Conservation (phyloP, 2,329 filamentous ascomycete genomes). For the Colletotrichum kahawae region DNA sequence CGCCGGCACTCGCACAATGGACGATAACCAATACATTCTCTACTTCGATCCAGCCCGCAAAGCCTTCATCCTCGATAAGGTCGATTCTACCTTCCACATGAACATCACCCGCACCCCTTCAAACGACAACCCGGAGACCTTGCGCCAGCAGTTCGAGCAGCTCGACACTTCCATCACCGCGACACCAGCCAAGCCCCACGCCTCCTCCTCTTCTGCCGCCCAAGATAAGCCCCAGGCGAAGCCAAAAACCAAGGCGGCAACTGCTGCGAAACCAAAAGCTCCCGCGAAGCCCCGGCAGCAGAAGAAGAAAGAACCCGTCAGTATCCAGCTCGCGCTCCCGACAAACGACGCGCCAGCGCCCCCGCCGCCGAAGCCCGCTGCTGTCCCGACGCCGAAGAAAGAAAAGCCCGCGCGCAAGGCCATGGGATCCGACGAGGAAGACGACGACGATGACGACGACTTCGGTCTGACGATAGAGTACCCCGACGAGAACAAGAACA, state of each 20-base stretch:
- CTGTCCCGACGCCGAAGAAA: conserved; percentile 23
- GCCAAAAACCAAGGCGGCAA: conserved; percentile 20
- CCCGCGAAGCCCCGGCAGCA: conserved; percentile 31
- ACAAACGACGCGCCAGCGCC: conserved; percentile 24
- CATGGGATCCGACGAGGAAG: conserved; percentile 53
- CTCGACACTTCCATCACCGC: conserved; percentile 47
- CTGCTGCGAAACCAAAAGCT: conserved; percentile 20
- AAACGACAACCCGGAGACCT: conserved; percentile 65
- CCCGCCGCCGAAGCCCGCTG: conserved; percentile 21
- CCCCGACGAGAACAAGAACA: conserved; percentile 48
- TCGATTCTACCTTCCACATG: conserved; percentile 86
- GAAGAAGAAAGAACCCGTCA: conserved; percentile 43
- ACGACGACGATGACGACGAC: conserved; percentile 62
- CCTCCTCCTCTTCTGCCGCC: conserved; percentile 10
- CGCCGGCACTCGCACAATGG: conserved; percentile 61
- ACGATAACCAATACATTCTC: conserved; percentile 67
- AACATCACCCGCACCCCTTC: conserved; percentile 76
- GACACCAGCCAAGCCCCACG: conserved; percentile 27
- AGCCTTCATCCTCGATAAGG: conserved; percentile 80
- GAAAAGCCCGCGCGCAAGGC: conserved; percentile 34
- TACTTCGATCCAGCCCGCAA: conserved; percentile 78
- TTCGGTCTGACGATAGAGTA: conserved; percentile 65
- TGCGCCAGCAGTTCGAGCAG: conserved; percentile 72
- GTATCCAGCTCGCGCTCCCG: conserved; percentile 40
- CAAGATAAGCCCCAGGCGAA: conserved; percentile 24